Conservation (phyloP, 2,329 filamentous ascomycete genomes). For the Cytospora schulzeri region DNA sequence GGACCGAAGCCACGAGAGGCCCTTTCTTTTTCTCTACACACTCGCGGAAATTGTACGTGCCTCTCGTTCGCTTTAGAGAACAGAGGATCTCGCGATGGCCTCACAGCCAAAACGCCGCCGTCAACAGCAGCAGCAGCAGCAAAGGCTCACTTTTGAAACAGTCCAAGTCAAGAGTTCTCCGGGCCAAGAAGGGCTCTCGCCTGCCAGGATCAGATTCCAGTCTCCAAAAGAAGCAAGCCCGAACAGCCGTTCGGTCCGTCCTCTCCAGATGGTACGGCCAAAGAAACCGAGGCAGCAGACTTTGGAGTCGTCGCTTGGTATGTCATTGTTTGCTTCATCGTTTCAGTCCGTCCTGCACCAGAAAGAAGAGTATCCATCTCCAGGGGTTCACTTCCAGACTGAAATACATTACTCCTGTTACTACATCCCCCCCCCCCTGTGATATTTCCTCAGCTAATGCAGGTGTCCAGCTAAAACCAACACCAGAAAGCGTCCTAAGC, state of each 20-base stretch:
- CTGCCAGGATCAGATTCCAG: conserved; percentile 35
- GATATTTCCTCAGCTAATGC: neutral
- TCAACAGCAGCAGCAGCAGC: conserved; percentile 28
- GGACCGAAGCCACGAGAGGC: neutral
- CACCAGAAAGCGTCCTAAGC: neutral
- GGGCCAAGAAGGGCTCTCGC: conserved; percentile 29
- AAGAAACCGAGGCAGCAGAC: conserved; percentile 29
- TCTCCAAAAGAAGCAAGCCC: conserved; percentile 21
- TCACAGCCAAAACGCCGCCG: conserved; percentile 22
- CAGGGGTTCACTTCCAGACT: too few species aligned
- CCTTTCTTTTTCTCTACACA: neutral
- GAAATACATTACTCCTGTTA: neutral
- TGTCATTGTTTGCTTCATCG: neutral
- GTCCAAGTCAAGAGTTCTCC: conserved; percentile 31
- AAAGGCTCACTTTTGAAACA: conserved; percentile 38
- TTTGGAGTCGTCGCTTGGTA: conserved; percentile 28
- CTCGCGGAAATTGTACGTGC: neutral
- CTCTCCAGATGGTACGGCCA: conserved; percentile 18
- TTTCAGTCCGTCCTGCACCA: neutral
- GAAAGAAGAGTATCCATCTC: neutral
- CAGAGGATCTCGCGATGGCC: conserved; percentile 6
- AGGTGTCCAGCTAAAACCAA: neutral
- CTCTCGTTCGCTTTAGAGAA: neutral
- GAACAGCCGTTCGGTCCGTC: neutral
- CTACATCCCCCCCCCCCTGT: too few species aligned